Evolutionary conservation across 352 stramenopile genomes (phyloP).

Genomic region (Globisporangium polare): DNA sequence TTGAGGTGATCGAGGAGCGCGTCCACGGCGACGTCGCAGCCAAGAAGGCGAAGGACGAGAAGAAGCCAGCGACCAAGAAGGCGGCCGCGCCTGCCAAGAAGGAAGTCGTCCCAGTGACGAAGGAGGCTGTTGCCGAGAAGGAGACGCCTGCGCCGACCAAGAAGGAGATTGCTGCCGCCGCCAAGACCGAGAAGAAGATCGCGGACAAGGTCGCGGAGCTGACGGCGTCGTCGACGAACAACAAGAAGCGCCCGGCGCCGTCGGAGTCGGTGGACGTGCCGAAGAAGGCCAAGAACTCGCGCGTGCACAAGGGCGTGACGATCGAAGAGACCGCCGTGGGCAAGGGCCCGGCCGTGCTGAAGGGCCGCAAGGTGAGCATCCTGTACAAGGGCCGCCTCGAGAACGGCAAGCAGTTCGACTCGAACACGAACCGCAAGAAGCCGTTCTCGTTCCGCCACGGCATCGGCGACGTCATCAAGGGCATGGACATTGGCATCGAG

Average conservation of each 20-base stretch:
- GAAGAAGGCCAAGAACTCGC: constrained; percentile 74
- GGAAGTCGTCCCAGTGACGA: constrained; percentile 18
- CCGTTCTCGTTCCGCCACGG: constrained; percentile 84
- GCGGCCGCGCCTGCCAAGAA: constrained; percentile 27
- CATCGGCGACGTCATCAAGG: constrained; percentile 92
- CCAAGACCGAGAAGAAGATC: constrained; percentile 49
- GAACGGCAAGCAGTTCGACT: constrained; percentile 87
- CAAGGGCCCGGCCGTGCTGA: constrained; percentile 54
- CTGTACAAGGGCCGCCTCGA: constrained; percentile 74
- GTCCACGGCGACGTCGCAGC: constrained; percentile 36
- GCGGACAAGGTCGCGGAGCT: constrained; percentile 50
- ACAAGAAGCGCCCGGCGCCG: constrained; percentile 68
- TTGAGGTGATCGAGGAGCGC: constrained; percentile 77
- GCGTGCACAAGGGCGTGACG: constrained; percentile 73
- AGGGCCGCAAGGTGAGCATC: constrained; percentile 76
- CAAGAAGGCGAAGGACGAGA: constrained; percentile 29
- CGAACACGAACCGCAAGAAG: constrained; percentile 75
- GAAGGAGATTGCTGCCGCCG: constrained; percentile 30
- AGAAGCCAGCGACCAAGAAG: constrained; percentile 20
- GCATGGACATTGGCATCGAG: constrained; percentile 94
- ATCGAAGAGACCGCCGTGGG: constrained; percentile 74
- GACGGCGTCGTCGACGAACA: constrained; percentile 28
- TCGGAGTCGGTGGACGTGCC: constrained; percentile 56
- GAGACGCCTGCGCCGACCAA: constrained; percentile 25
- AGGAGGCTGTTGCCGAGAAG: constrained; percentile 26